Base-by-base conservation (phyloP, 2,329 filamentous ascomycete species). In the Epichloe festucae region DNA sequence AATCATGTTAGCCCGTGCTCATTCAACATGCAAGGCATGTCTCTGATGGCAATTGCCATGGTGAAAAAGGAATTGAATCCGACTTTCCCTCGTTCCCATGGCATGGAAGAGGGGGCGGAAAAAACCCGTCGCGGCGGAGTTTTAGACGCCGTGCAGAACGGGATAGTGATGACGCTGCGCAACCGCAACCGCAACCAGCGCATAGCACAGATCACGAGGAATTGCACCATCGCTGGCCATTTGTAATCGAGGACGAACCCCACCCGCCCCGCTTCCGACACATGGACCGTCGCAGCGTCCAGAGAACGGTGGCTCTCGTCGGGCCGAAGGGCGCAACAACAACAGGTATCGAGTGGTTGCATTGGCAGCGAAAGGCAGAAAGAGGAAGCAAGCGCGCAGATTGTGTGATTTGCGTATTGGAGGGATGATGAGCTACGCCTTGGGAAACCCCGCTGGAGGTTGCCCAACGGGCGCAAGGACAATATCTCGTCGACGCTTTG, bases 191-290 rank as follows among this genome's bases (percentile, higher is more conserved):
- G 19, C 36, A n/a, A 47, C n/a, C 19, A 17, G 52, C 46, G 31
- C 17, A 42, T 54, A 55, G 58, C 27, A 54, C 70, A 68, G 67
- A 72, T 80, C 77, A 79, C 76, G 76, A 71, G 77, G 66, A 76
- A 81, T 81, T 73, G 75, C 78, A 75, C 73, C 76, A 81, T 81
- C 71, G 66, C 59, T 63, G 59, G 59, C 63, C 64, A 73, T 72
- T 74, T 71, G 69, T 68, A 67, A 68, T 67, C 64, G 56, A 59
- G 65, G 19, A 45, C 41, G 42, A 45, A 39, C 50, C 53, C 47
- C 21, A 17, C 38, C n/a, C 34, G 54, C 53, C 54, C 59, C 58
- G 57, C 58, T 54, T 51, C 53, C 55, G 55, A 57, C 57, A 62
- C 54, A 62, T 56, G 58, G 53, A 60, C 54, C 56, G 52, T 55